Conservation (phyloP, 345 rosid species). For the Euphorbia tirucalli region DNA sequence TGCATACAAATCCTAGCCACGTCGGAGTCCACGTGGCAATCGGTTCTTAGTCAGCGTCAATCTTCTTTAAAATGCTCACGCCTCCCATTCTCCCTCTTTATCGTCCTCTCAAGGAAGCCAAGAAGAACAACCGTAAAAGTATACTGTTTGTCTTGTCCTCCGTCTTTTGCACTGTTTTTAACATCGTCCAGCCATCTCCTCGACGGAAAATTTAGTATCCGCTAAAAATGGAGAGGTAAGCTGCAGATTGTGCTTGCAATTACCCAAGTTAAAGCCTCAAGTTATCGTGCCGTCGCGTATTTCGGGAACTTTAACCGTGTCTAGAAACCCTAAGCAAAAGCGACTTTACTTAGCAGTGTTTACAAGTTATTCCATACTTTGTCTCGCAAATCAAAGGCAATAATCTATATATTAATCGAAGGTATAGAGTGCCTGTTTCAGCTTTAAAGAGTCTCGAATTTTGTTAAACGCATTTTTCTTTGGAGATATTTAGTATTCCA, state of each 20-base stretch:
- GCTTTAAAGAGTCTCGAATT: slow-evolving; percentile 29
- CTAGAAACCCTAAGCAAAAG: slow-evolving; percentile 31
- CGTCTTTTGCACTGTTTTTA: too few species aligned
- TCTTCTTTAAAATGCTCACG: slow-evolving; percentile 16
- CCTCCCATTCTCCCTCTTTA: background rate
- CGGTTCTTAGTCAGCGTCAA: slow-evolving; percentile 15
- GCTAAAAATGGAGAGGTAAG: slow-evolving; percentile 25
- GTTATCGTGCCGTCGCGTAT: slow-evolving; percentile 45
- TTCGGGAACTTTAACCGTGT: slow-evolving; percentile 41
- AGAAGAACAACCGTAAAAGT: background rate
- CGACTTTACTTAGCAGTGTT: slow-evolving; percentile 45
- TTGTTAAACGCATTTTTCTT: slow-evolving; percentile 25
- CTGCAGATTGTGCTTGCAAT: slow-evolving; percentile 16
- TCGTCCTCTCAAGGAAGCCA: slow-evolving; percentile 11
- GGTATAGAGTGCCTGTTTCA: slow-evolving; percentile 15
- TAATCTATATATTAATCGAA: slow-evolving; percentile 24
- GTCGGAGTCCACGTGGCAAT: slow-evolving; percentile 16
- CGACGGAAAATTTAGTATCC: slow-evolving; percentile 3
- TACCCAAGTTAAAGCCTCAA: slow-evolving; percentile 27
- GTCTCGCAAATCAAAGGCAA: slow-evolving; percentile 38
- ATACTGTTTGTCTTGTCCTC: background rate
- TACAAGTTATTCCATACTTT: slow-evolving; percentile 63
- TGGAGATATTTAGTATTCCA: slow-evolving; percentile 22
- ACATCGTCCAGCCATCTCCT: slow-evolving; percentile 1
- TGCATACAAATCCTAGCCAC: slow-evolving; percentile 7